A percentile compares a stretch with the other conserved stretches of the same genome.
phyloP scores from a whole-genome alignment of 2,329 filamentous ascomycete genomes.

The Penicillium sp. region DNA sequence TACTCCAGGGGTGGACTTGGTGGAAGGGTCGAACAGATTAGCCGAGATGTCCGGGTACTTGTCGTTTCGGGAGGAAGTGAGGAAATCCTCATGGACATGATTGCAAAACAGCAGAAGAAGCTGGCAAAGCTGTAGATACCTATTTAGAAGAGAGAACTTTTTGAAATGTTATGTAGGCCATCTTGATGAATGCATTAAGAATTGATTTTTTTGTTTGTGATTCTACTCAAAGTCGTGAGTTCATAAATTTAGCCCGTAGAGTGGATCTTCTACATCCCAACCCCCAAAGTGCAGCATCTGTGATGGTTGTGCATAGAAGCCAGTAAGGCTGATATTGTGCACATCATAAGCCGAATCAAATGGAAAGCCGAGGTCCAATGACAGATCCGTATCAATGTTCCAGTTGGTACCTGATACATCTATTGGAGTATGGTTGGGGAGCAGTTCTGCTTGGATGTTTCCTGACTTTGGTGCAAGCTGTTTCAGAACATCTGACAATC shows the following conservation, averaged over 20 bases:
- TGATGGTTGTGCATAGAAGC: background rate
- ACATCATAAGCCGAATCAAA: background rate
- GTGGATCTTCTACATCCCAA: background rate
- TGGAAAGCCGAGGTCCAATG: background rate
- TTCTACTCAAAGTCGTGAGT: background rate
- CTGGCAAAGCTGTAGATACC: background rate
- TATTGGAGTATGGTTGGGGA: background rate
- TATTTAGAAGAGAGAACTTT: background rate
- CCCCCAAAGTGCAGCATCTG: background rate
- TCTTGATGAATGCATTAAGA: background rate
- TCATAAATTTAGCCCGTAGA: background rate
- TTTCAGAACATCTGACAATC: background rate
- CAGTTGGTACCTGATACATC: background rate
- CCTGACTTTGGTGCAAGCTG: background rate
- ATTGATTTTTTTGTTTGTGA: background rate
- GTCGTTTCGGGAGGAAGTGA: background rate
- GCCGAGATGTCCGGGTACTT: conserved; percentile 8
- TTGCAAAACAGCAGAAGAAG: background rate
- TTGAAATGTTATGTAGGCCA: background rate
- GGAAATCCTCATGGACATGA: background rate
- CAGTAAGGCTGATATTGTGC: background rate
- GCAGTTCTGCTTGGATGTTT: background rate
- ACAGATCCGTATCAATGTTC: background rate
- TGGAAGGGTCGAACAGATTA: conserved; percentile 15
- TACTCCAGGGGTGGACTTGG: conserved; percentile 17